Evolutionary conservation across 106 monocot genomes (phyloP).

Genomic region (Iris macrosiphon): DNA sequence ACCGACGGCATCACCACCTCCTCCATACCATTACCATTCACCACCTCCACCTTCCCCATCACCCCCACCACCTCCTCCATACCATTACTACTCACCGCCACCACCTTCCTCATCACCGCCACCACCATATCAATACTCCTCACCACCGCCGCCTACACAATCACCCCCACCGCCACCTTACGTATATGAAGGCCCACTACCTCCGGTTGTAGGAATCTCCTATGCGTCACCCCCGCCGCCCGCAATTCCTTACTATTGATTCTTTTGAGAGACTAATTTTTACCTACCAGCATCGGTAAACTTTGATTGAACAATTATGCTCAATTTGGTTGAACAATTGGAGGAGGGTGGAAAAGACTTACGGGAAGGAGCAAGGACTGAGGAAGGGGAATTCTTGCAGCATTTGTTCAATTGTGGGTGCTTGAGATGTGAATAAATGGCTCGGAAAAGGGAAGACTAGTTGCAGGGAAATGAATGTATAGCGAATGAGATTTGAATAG

Average conservation of each 20-base stretch:
- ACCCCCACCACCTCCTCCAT: no score
- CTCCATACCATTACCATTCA: constrained; percentile 13
- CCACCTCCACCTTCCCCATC: no score
- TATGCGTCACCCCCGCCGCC: constrained; percentile 56
- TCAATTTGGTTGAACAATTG: no score
- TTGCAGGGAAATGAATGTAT: constrained; percentile 34
- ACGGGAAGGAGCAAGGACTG: no score
- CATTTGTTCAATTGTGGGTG: constrained; percentile 4
- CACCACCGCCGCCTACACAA: constrained; percentile 7
- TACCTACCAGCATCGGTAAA: background rate
- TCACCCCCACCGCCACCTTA: constrained; percentile 1
- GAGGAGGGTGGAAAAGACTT: no score
- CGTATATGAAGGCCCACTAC: constrained; percentile 40
- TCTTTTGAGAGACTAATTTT: constrained; percentile 12
- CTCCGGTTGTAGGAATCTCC: constrained; percentile 34
- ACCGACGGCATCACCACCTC: constrained; percentile 20
- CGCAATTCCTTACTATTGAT: constrained; percentile 34
- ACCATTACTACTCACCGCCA: background rate
- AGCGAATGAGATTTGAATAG: constrained; percentile 27
- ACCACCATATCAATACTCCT: constrained; percentile 11
- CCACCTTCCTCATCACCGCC: constrained; percentile 13
- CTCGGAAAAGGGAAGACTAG: background rate
- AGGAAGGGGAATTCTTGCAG: background rate
- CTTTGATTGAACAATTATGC: background rate
- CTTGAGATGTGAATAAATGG: constrained; percentile 39